Evolutionary conservation across 306 rosid species (phyloP).

Genomic region (Cicer yamashitae): DNA sequence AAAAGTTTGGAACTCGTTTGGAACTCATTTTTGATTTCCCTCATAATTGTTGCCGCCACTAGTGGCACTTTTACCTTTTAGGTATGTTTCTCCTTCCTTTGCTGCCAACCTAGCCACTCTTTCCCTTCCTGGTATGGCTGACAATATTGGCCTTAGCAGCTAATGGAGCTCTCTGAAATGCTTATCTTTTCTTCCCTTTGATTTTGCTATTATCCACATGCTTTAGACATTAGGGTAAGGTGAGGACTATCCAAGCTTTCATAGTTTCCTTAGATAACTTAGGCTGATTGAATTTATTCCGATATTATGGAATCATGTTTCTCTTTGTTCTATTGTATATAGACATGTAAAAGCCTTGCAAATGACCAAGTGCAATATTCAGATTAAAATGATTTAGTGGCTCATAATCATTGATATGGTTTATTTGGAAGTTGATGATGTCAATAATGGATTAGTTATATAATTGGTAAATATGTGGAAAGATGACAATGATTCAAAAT

Average conservation of each 20-base stretch:
- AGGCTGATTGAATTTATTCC: neutral
- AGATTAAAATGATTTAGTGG: neutral
- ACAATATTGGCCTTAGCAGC: neutral
- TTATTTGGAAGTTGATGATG: slow-evolving; percentile 21
- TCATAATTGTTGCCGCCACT: neutral
- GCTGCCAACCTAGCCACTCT: neutral
- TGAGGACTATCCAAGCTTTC: neutral
- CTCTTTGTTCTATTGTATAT: neutral
- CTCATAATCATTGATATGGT: neutral
- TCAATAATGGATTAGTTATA: neutral
- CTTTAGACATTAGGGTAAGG: neutral
- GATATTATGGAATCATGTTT: neutral
- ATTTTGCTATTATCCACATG: no score
- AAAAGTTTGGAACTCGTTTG: neutral
- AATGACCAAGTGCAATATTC: neutral
- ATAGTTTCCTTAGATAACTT: neutral
- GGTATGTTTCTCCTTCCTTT: neutral
- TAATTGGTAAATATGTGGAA: neutral
- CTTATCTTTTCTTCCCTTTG: neutral
- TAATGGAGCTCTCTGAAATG: neutral
- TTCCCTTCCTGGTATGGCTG: neutral
- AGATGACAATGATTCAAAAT: neutral
- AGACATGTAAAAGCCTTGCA: neutral
- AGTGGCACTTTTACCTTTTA: neutral
- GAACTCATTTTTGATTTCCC: neutral